phyloP scores from a whole-genome alignment of 2,329 filamentous ascomycete genomes.

The Rhinocladiella similis region DNA sequence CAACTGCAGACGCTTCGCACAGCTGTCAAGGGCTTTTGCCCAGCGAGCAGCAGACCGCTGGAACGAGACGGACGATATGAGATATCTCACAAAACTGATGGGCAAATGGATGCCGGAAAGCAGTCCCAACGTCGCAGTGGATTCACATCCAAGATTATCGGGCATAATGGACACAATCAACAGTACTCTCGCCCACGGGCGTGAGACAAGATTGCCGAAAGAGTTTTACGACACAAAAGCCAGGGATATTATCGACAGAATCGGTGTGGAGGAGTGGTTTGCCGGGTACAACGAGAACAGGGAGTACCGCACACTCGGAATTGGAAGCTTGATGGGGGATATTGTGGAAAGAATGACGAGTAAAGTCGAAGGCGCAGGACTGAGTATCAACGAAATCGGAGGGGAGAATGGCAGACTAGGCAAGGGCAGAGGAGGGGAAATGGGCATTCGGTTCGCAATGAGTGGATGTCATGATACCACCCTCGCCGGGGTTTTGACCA shows the following conservation, averaged over 20 bases:
- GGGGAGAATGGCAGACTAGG: constrained; percentile 39
- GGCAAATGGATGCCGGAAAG: constrained; percentile 82
- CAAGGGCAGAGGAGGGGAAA: constrained; percentile 49
- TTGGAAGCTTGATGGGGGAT: constrained; percentile 82
- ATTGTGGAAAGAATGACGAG: constrained; percentile 73
- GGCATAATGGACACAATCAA: constrained; percentile 96
- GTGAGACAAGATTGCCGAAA: constrained; percentile 72
- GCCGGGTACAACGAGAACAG: constrained; percentile 77
- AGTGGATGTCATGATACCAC: constrained; percentile 94
- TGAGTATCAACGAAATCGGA: constrained; percentile 54
- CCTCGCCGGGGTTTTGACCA: constrained; percentile 73
- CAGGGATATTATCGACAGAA: constrained; percentile 66
- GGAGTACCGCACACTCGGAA: constrained; percentile 88
- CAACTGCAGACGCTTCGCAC: constrained; percentile 71
- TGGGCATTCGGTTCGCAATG: constrained; percentile 69
- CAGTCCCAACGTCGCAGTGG: constrained; percentile 69
- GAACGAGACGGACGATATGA: constrained; percentile 79
- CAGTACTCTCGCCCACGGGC: constrained; percentile 79
- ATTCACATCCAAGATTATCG: constrained; percentile 77
- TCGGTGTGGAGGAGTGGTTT: constrained; percentile 92
- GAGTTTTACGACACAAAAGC: constrained; percentile 84
- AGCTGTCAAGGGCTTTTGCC: constrained; percentile 69
- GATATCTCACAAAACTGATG: constrained; percentile 73
- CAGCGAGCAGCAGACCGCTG: constrained; percentile 69
- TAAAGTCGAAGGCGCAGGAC: constrained; percentile 60